Conservation (phyloP, 1,139 yeast species). For the Kluyveromyces marxianus region DNA sequence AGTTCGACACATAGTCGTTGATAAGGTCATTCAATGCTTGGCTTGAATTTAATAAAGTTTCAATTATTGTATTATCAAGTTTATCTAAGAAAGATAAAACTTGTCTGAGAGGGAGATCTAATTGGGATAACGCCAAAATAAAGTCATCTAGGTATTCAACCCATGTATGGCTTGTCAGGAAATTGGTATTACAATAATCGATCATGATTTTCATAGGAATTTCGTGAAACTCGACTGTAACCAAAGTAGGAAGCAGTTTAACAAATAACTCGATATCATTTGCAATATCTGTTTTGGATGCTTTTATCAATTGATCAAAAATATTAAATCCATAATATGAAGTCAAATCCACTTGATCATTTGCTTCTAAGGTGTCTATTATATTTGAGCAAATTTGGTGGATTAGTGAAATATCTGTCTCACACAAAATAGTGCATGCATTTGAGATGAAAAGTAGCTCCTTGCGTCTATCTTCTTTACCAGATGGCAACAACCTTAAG, state of each 20-base stretch:
- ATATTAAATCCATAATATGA: constrained; percentile 18
- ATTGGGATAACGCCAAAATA: constrained; percentile 18
- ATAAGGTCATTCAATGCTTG: constrained; percentile 28
- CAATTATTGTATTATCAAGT: constrained; percentile 15
- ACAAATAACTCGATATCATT: constrained; percentile 28
- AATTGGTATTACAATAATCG: constrained; percentile 25
- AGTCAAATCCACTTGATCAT: not conserved
- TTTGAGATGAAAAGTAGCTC: not conserved
- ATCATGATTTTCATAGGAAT: constrained; percentile 26
- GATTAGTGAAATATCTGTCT: not conserved
- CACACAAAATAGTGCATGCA: not conserved
- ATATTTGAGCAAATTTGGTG: not conserved
- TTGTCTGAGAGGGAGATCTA: constrained; percentile 14
- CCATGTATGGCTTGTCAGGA: constrained; percentile 16
- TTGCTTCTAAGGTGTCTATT: constrained; percentile 1
- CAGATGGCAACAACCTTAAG: not conserved
- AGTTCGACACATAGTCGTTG: constrained; percentile 24
- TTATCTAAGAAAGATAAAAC: constrained; percentile 18
- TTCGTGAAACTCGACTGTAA: constrained; percentile 27
- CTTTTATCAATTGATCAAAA: constrained; percentile 23
- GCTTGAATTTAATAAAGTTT: constrained; percentile 18
- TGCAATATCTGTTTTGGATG: constrained; percentile 15
- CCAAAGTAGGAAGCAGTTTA: constrained; percentile 27
- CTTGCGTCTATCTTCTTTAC: not conserved
- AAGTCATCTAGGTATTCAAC: constrained; percentile 26